Evolutionary conservation across 2,329 filamentous ascomycete species (phyloP), one percentile per base, ranked within the genome.

Genomic region (Cryphonectria carpinicola): DNA sequence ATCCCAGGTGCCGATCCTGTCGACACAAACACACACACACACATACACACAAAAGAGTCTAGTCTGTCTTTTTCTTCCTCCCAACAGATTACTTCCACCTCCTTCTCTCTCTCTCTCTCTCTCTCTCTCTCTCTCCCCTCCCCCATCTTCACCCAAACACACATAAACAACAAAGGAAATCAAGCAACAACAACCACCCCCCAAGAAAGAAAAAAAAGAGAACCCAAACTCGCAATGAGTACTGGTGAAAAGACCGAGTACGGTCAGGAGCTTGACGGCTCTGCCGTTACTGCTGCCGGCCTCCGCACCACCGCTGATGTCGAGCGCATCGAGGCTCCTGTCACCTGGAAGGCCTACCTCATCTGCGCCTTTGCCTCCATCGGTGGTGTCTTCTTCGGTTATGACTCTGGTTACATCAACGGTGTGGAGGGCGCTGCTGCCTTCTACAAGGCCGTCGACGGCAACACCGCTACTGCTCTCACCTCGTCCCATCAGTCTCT

Each of bases 301-400:
- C 81, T 86, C 72, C 79, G 80, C 65, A 78, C 80, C 69, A 84
- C 85, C 73, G 76, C 82, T 73, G 86, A 91, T 79, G 82, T 90
- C 73, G 82, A 84, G 74, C 84, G 86, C 73, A 86, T 92, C 77
- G 90, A 92, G 84, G 90, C 90, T 17, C 89, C 90, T 75, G 86
- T 92, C 76, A 92, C 90, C 74, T 81, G 88, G 81, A 89, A 90
- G 83, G 90, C 90, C 69, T 92, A 92, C 80, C 73, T 91, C 66
- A 87, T 92, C 78, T 92, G 90, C 80, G 90, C 88, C 74, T 92
- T 92, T 74, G 90, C 90, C 72, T 89, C 90, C 46, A 91, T 92
- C 72, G 90, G 90, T 77, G 90, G 88, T 80, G 92, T 93, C 81
- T 91, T 93, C 83, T 92, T 93, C 81, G 92, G 92, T 65, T 94